Conservation (phyloP, 495 filamentous ascomycete genomes). For the Neurospora intermedia region DNA sequence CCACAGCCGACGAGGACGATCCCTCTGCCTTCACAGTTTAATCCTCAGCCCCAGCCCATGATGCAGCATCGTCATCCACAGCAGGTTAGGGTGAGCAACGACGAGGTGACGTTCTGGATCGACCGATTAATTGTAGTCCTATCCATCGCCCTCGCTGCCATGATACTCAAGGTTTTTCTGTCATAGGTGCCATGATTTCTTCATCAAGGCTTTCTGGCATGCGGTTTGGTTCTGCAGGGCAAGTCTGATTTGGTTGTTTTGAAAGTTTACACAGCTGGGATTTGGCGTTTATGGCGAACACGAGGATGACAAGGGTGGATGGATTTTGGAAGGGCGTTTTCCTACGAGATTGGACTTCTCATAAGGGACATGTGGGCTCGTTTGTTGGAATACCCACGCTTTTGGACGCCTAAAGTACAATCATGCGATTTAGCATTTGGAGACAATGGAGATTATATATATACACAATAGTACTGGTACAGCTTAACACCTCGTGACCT, state of each 20-base stretch:
- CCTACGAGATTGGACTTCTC: background rate
- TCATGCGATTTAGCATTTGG: background rate
- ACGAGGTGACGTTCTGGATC: slow-evolving; percentile 44
- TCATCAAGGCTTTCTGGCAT: slow-evolving; percentile 29
- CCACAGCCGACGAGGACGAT: slow-evolving; percentile 28
- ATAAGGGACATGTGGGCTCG: background rate
- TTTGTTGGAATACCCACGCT: background rate
- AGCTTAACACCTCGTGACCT: background rate
- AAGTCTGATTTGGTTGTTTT: background rate
- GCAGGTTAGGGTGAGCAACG: slow-evolving; percentile 7
- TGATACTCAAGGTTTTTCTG: slow-evolving; percentile 37
- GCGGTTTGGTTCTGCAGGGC: background rate
- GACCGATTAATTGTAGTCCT: slow-evolving; percentile 48
- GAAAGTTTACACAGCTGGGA: background rate
- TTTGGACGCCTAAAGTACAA: background rate
- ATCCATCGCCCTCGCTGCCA: slow-evolving; percentile 38
- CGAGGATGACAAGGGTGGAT: background rate
- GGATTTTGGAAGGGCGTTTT: background rate
- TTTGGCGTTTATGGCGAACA: background rate
- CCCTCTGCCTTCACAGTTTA: slow-evolving; percentile 13
- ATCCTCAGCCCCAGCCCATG: slow-evolving; percentile 7
- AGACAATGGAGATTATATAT: background rate
- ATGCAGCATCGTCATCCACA: slow-evolving; percentile 18
- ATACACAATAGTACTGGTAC: background rate
- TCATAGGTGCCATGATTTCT: slow-evolving; percentile 30